Percentiles rank a stretch among this genome's conserved stretches.
phyloP scores from a whole-genome alignment of 2,329 filamentous ascomycete genomes.

The Arachnomyces sp. region DNA sequence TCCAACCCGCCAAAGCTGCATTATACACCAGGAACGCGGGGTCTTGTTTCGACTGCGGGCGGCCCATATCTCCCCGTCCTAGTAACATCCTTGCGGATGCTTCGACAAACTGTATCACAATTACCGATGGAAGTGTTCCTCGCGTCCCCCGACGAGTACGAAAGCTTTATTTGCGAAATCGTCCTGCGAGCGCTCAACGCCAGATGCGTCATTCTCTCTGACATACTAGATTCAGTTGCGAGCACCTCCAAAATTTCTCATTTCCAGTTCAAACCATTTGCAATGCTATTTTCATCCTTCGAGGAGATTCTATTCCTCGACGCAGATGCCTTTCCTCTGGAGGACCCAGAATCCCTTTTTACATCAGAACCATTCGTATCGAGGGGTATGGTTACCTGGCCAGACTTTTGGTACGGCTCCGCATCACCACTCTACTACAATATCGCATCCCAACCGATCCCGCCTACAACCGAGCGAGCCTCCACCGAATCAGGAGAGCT shows the following conservation, averaged over 20 bases:
- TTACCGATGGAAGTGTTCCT: constrained; percentile 41
- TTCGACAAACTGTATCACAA: constrained; percentile 34
- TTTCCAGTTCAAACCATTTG: constrained; percentile 43
- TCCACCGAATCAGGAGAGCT: constrained; percentile 40
- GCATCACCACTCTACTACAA: constrained; percentile 31
- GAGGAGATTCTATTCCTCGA: constrained; percentile 43
- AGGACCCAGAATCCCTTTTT: constrained; percentile 36
- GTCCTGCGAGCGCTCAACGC: constrained; percentile 37
- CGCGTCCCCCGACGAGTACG: constrained; percentile 33
- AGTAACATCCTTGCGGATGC: constrained; percentile 38
- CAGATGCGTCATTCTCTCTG: constrained; percentile 36
- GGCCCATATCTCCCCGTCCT: constrained; percentile 36
- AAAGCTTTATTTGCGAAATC: constrained; percentile 34
- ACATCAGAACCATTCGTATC: constrained; percentile 32
- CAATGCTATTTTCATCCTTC: constrained; percentile 44
- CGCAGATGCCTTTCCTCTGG: constrained; percentile 39
- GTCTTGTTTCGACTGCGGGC: constrained; percentile 34
- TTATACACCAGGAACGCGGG: constrained; percentile 17
- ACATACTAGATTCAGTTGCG: constrained; percentile 29
- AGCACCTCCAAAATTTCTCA: constrained; percentile 27
- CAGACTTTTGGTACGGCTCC: constrained; percentile 39
- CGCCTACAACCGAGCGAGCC: constrained; percentile 16
- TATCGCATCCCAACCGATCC: constrained; percentile 25
- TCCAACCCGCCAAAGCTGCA: constrained; percentile 23
- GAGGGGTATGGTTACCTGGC: constrained; percentile 39